These are phyloP conservation scores for Plectosphaerella sp. DNA, from an alignment of 2,329 filamentous ascomycete genomes.

Conservation along the genomic window DNA sequence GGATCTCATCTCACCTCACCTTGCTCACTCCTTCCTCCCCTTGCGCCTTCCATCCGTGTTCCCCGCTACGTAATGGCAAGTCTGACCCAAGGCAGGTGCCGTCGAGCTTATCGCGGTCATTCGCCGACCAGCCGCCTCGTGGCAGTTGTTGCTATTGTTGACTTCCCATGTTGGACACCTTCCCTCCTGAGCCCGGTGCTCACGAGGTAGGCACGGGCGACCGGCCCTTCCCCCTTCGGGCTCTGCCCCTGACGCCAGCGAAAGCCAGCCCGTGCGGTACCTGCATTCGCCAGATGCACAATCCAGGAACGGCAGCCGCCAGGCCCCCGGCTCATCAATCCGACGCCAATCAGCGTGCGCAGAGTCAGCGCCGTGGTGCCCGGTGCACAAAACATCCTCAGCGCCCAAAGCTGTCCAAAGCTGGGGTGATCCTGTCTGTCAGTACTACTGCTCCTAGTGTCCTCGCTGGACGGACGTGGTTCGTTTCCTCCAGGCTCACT, in stretches of 20 bases:
- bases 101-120: too few species aligned
- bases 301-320: constrained; percentile 1
- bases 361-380: too few species aligned
- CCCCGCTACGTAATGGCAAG: too few species aligned
- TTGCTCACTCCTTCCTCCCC: too few species aligned
- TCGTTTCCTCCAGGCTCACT: too few species aligned
- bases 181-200: background rate
- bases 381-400: background rate
- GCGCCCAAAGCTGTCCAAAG: background rate
- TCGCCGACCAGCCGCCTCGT: too few species aligned
- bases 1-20: too few species aligned
- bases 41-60: background rate
- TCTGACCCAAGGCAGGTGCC: too few species aligned
- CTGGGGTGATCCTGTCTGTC: background rate
- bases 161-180: too few species aligned
- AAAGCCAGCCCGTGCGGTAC: background rate
- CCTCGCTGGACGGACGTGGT: too few species aligned
- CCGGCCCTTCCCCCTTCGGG: background rate
- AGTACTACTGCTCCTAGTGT: too few species aligned
- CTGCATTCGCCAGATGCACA: constrained; percentile 5
- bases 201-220: background rate
- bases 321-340: background rate
- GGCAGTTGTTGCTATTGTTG: too few species aligned
- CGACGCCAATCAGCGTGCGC: background rate
- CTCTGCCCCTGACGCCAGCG: background rate